Evolutionary conservation across 768 basidiomycete species (phyloP).

Genomic region (Lactarius vividus): DNA sequence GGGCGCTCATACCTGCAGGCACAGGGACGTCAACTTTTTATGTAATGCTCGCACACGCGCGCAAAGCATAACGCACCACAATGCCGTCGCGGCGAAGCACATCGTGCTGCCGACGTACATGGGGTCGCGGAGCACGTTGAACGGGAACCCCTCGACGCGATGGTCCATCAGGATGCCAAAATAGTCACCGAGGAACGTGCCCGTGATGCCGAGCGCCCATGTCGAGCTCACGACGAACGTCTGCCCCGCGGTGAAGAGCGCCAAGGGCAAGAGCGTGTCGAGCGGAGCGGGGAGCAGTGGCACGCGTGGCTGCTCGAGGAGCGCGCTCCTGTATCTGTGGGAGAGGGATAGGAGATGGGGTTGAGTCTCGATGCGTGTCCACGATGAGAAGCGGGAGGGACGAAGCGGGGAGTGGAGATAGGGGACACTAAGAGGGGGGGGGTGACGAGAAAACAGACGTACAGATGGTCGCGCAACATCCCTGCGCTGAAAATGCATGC

Average conservation of each 20-base stretch:
- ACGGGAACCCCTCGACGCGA: conserved; percentile 94
- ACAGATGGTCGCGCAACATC: conserved; percentile 83
- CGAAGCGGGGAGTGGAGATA: neutral
- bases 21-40: neutral
- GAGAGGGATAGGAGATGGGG: neutral
- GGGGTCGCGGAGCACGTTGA: conserved; percentile 87
- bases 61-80: conserved; percentile 61
- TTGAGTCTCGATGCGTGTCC: neutral
- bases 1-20: conserved; percentile 74
- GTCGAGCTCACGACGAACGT: conserved; percentile 86
- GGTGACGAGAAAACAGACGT: conserved; percentile 34
- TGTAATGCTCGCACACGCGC: neutral
- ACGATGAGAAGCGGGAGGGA: no score
- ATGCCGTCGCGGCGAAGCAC: conserved; percentile 80
- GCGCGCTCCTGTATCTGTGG: conserved; percentile 68
- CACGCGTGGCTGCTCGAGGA: conserved; percentile 69
- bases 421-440: neutral
- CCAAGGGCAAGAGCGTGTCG: conserved; percentile 55
- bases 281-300: conserved; percentile 65
- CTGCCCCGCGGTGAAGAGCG: conserved; percentile 70
- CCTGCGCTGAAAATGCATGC: conserved; percentile 82
- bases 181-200: conserved; percentile 85
- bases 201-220: conserved; percentile 88
- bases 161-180: conserved; percentile 86
- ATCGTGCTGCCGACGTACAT: conserved; percentile 98